Conservation (phyloP, 2,329 filamentous ascomycete genomes). For the Scedosporium apiospermum region DNA sequence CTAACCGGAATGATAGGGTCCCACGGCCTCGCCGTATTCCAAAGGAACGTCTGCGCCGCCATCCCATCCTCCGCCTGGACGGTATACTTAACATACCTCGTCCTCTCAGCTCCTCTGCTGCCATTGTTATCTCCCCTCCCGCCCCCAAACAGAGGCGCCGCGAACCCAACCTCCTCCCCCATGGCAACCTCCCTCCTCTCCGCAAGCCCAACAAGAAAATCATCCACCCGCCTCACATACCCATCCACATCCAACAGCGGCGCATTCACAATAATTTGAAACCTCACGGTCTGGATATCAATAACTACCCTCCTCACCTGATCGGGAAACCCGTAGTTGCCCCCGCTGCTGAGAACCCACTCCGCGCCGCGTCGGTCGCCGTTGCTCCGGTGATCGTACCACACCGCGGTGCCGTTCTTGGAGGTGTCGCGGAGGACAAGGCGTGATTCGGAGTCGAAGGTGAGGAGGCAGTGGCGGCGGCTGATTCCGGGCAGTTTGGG, state of each 20-base stretch:
- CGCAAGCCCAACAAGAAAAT: conserved; percentile 14
- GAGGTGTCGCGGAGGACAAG: conserved; percentile 29
- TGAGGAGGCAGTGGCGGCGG: conserved; percentile 25
- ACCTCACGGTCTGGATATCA: conserved; percentile 28
- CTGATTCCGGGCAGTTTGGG: conserved; percentile 23
- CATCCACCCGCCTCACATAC: conserved; percentile 23
- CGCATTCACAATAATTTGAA: conserved; percentile 28
- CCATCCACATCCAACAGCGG: conserved; percentile 21
- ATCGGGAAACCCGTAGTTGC: conserved; percentile 22
- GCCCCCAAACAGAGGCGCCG: not conserved
- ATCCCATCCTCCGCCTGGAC: not conserved
- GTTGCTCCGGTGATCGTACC: conserved; percentile 30
- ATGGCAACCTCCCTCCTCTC: conserved; percentile 16
- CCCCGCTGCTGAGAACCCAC: conserved; percentile 25
- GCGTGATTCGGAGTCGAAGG: conserved; percentile 27
- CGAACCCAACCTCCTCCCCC: conserved; percentile 16
- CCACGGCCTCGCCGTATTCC: conserved; percentile 30
- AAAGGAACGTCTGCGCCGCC: conserved; percentile 26
- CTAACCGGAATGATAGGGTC: conserved; percentile 32
- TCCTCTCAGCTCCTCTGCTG: conserved; percentile 13
- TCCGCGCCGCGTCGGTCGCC: conserved; percentile 25
- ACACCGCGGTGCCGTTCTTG: conserved; percentile 27
- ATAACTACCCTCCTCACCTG: conserved; percentile 24
- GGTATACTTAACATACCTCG: conserved; percentile 8
- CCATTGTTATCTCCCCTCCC: conserved; percentile 9